Conservation (phyloP, 768 basidiomycete genomes). For the Mycena olivaceomarginata region DNA sequence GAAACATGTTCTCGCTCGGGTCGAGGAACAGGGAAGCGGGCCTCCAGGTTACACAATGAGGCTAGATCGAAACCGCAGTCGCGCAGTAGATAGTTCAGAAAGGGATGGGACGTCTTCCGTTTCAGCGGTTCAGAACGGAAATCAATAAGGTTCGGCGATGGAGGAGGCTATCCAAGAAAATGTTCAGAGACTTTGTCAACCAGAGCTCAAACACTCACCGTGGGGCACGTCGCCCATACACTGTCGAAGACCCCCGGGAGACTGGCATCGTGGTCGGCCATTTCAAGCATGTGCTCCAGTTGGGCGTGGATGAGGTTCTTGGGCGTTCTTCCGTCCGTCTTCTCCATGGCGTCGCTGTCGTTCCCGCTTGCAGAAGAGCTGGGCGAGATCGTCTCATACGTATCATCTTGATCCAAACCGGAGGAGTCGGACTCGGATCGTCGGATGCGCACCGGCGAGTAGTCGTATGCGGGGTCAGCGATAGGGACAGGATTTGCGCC, state of each 20-base stretch:
- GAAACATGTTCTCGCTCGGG: slow-evolving; percentile 8
- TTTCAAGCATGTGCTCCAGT: slow-evolving; percentile 24
- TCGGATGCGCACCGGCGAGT: neutral
- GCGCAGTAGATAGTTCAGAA: slow-evolving; percentile 37
- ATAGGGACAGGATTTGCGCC: slow-evolving; percentile 14
- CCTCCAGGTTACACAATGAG: slow-evolving; percentile 22
- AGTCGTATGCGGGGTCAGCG: slow-evolving; percentile 3
- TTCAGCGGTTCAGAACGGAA: slow-evolving; percentile 14
- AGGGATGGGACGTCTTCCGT: slow-evolving; percentile 22
- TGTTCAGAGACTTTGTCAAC: neutral
- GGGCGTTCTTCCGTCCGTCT: neutral
- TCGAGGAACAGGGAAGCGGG: slow-evolving; percentile 26
- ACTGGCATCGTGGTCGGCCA: slow-evolving; percentile 28
- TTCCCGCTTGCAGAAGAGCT: slow-evolving; percentile 20
- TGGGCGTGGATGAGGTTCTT: slow-evolving; percentile 30
- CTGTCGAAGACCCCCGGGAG: slow-evolving; percentile 25
- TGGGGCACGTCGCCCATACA: slow-evolving; percentile 35
- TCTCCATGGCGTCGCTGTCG: neutral
- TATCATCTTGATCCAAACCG: slow-evolving; percentile 23
- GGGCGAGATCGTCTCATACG: slow-evolving; percentile 20
- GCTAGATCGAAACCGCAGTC: slow-evolving; percentile 40
- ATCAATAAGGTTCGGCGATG: slow-evolving; percentile 12
- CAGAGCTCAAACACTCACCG: slow-evolving; percentile 22
- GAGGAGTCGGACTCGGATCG: neutral
- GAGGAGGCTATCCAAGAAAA: slow-evolving; percentile 24